Conservation (phyloP, 805 yeast species). For the Saccharomycopsis sp. region DNA sequence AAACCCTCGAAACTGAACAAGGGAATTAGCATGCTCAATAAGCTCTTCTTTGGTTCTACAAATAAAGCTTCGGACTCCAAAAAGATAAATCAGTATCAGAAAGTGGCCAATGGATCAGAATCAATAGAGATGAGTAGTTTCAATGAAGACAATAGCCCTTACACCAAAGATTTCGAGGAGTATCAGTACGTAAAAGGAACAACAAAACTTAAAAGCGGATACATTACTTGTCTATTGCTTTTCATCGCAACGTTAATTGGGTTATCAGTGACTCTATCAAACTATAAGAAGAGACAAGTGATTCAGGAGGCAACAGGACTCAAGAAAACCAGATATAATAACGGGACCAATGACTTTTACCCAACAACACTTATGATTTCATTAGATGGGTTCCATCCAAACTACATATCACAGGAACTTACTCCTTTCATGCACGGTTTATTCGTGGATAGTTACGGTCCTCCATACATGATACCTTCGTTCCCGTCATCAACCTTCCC, state of each 20-base stretch:
- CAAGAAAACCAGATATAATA: slow-evolving; percentile 31
- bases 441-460: slow-evolving; percentile 45
- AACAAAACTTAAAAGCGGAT: slow-evolving; percentile 13
- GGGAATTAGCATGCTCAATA: slow-evolving; percentile 1
- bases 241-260: slow-evolving; percentile 9
- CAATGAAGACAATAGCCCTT: slow-evolving; percentile 19
- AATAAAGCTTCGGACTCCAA: not conserved
- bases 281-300: slow-evolving; percentile 2
- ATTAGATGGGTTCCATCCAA: slow-evolving; percentile 89
- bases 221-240: not conserved
- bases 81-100: slow-evolving; percentile 8
- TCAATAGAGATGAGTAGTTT: slow-evolving; percentile 12
- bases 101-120: slow-evolving; percentile 1
- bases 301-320: not conserved
- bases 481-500: slow-evolving; percentile 90
- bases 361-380: slow-evolving; percentile 81
- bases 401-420: slow-evolving; percentile 53
- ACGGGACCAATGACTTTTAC: slow-evolving; percentile 62
- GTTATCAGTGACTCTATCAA: slow-evolving; percentile 13
- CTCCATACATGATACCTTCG: slow-evolving; percentile 82
- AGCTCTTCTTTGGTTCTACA: slow-evolving; percentile 2
- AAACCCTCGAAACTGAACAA: slow-evolving; percentile 21
- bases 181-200: slow-evolving; percentile 23
- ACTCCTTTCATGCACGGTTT: slow-evolving; percentile 71
- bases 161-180: slow-evolving; percentile 14